Percentiles rank a stretch among this genome's conserved stretches.
These are phyloP conservation scores for Viola pubescens DNA, from an alignment of 441 rosid genomes.

Conservation along the genomic window DNA sequence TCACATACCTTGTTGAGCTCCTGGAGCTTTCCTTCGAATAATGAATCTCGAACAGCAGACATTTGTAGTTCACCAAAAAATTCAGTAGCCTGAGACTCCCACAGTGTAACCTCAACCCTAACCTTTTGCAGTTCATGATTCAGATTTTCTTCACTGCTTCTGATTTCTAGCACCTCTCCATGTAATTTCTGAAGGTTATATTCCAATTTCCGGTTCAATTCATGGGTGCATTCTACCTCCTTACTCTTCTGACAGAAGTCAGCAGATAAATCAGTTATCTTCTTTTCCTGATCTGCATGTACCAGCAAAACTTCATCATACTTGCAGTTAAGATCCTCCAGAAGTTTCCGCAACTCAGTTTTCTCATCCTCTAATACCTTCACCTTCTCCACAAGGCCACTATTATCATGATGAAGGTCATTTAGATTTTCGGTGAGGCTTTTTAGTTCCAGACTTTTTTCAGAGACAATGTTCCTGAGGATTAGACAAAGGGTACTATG, in stretches of 20 bases:
- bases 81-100: slow-evolving; percentile 54
- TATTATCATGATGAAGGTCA: slow-evolving; percentile 36
- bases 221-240: slow-evolving; percentile 31
- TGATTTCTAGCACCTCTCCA: slow-evolving; percentile 40
- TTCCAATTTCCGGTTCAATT: slow-evolving; percentile 41
- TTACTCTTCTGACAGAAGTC: slow-evolving; percentile 41
- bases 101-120: slow-evolving; percentile 35
- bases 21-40: slow-evolving; percentile 47
- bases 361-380: slow-evolving; percentile 38
- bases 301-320: slow-evolving; percentile 42
- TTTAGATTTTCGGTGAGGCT: slow-evolving; percentile 36
- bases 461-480: slow-evolving; percentile 41
- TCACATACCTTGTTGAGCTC: slow-evolving; percentile 45
- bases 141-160: slow-evolving; percentile 45
- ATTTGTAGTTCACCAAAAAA: slow-evolving; percentile 48
- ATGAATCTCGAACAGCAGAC: slow-evolving; percentile 42
- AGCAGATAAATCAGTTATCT: slow-evolving; percentile 41
- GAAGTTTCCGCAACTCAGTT: slow-evolving; percentile 29
- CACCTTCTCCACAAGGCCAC: slow-evolving; percentile 48
- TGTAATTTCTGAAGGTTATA: slow-evolving; percentile 32
- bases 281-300: slow-evolving; percentile 44
- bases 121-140: slow-evolving; percentile 40
- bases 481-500: slow-evolving; percentile 48
- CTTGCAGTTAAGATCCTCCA: slow-evolving; percentile 49
- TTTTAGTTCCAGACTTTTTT: slow-evolving; percentile 37